Conservation (phyloP, 1,139 yeast genomes). For the Suzukiozyma palmioleophila region DNA sequence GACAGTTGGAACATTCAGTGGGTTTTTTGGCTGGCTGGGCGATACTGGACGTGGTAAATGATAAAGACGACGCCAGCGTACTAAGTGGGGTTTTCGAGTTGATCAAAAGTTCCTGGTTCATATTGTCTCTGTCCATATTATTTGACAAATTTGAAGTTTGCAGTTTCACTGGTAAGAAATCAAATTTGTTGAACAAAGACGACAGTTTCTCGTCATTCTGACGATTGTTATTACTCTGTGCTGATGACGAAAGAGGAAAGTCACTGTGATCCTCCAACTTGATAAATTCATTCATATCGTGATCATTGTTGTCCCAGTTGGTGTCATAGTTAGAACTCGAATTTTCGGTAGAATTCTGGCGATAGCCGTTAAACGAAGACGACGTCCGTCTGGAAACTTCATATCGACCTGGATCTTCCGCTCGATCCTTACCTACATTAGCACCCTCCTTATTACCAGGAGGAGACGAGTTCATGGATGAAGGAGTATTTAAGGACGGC, state of each 20-base stretch:
- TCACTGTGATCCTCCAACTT: conserved; percentile 1
- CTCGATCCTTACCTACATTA: too few species aligned
- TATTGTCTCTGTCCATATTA: conserved; percentile 2
- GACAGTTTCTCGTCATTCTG: neutral
- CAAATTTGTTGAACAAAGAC: neutral
- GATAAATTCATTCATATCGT: conserved; percentile 4
- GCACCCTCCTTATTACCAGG: conserved; percentile 6
- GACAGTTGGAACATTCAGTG: conserved; percentile 36
- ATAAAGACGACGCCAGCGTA: neutral
- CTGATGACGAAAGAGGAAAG: neutral
- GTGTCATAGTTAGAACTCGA: too few species aligned
- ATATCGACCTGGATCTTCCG: too few species aligned
- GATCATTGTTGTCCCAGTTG: neutral
- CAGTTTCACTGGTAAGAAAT: neutral
- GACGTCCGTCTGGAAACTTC: too few species aligned
- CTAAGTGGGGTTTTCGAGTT: neutral
- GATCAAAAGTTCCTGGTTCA: conserved; percentile 1
- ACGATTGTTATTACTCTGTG: too few species aligned
- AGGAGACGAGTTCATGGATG: conserved; percentile 28
- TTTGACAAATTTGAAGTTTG: neutral
- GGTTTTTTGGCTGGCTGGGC: conserved; percentile 6
- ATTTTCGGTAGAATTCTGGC: too few species aligned
- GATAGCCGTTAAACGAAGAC: too few species aligned
- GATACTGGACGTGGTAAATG: conserved; percentile 2
- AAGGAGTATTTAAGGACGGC: conserved; percentile 18